Percentiles rank a stretch among this genome's conserved stretches.
Conservation (phyloP, 495 filamentous ascomycete species). For the Neurospora africana region DNA sequence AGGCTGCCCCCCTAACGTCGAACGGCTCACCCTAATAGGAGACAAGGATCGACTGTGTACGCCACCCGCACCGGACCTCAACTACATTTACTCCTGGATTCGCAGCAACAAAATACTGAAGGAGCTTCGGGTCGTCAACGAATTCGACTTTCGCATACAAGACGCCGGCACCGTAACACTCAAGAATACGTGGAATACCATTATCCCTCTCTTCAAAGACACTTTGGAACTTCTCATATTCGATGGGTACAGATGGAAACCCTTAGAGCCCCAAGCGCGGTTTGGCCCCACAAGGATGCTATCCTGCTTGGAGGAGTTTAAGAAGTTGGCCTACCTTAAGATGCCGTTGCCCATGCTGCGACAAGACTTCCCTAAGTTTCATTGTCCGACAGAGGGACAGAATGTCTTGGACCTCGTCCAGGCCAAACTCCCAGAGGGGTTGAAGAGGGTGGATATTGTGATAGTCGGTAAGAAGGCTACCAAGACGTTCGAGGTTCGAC, state of each 20-base stretch:
- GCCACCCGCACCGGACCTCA: no score
- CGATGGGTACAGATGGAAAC: no score
- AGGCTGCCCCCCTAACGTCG: neutral
- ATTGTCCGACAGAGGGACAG: neutral
- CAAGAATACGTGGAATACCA: neutral
- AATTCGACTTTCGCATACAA: neutral
- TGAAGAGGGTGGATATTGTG: neutral
- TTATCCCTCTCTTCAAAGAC: neutral
- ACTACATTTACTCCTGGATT: neutral
- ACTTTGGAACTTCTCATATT: neutral
- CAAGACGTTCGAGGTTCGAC: neutral
- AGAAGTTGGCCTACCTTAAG: neutral
- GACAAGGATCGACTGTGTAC: no score
- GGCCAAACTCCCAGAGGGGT: neutral
- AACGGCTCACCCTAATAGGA: neutral
- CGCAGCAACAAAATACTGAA: neutral
- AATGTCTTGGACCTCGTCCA: neutral
- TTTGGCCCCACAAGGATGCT: neutral
- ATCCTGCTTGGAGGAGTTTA: neutral
- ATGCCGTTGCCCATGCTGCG: neutral
- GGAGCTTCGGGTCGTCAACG: neutral
- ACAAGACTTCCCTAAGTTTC: neutral
- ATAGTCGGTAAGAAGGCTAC: neutral
- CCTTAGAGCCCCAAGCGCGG: accelerated
- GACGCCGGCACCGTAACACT: no score